Evolutionary conservation across 2,329 filamentous ascomycete genomes (phyloP).

Genomic region (Calonectria pseudoreteaudii): DNA sequence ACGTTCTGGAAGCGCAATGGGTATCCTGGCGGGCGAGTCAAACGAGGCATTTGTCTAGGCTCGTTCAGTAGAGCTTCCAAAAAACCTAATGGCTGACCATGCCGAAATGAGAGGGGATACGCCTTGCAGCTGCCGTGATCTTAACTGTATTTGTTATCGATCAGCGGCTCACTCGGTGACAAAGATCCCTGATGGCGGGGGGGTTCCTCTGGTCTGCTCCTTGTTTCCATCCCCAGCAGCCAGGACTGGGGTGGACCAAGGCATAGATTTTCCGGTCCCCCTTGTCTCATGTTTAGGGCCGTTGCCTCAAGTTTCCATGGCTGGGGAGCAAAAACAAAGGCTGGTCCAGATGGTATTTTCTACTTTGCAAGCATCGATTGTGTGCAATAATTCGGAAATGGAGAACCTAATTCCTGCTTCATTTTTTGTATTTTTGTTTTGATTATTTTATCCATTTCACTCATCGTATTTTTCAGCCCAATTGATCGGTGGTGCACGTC

Average conservation of each 20-base stretch:
- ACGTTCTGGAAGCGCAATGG: background rate
- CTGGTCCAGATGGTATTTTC: background rate
- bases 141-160: slow-evolving; percentile 2
- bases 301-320: background rate
- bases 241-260: background rate
- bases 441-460: no score
- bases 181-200: background rate
- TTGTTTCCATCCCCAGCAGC: background rate
- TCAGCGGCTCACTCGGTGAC: background rate
- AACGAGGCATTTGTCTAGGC: background rate
- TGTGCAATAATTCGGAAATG: background rate
- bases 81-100: background rate
- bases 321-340: background rate
- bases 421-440: background rate
- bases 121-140: background rate
- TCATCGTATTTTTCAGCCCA: background rate
- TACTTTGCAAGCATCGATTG: background rate
- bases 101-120: background rate
- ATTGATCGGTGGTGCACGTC: background rate
- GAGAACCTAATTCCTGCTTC: no score
- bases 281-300: slow-evolving; percentile 1
- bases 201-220: background rate
- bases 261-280: slow-evolving; percentile 4
- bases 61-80: background rate
- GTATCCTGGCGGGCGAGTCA: background rate